Evolutionary conservation across 257 asterid genomes (phyloP), one percentile per base, ranked within the genome.

Genomic region (Perilla frutescens): DNA sequence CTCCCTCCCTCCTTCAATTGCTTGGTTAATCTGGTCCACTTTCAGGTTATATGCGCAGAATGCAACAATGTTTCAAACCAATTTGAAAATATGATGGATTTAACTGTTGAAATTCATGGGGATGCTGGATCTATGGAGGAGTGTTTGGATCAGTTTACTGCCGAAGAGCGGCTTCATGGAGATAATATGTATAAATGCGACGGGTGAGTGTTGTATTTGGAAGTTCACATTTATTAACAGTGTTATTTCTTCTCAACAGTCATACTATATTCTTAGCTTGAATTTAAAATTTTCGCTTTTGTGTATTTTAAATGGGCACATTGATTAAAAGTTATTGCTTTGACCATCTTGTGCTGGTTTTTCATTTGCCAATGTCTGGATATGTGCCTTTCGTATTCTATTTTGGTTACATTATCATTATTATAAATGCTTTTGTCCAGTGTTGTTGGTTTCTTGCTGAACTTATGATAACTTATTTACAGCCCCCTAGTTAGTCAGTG

Each of bases 101-200:
- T 95, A 84, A 95, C 96, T 54, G 99, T 95, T 74, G 99, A 95
- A 84, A 95, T 95, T 82, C 96, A 95, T 41, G 99, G 99, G 63
- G 96, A 92, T 83, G 96, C 96, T 81, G 91, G 82, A 74, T 92
- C 99, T 68, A 79, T 95, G 86, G 98, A 91, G 87, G 96, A 91
- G 83, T 95, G 99, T 84, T 84, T 95, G 87, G 96, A 95, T 72
- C 98, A 95, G 82, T 92, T 91, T 87, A 95, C 99, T 7, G 92
- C 93, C 40, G 85, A 82, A 83, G 99, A 95, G 77, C 32, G 85
- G 85, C 99, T 95, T 83, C 96, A 92, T 80, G 99, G 99, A 54
- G 99, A 95, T 84, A 95, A 95, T 84, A 88, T 88, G 99, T 95
- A 95, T 77, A 95, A 87, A 84, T 95, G 99, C 75, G 99, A 95